Evolutionary conservation across 2,329 filamentous ascomycete species (phyloP).

Genomic region (Colletotrichum sp.): DNA sequence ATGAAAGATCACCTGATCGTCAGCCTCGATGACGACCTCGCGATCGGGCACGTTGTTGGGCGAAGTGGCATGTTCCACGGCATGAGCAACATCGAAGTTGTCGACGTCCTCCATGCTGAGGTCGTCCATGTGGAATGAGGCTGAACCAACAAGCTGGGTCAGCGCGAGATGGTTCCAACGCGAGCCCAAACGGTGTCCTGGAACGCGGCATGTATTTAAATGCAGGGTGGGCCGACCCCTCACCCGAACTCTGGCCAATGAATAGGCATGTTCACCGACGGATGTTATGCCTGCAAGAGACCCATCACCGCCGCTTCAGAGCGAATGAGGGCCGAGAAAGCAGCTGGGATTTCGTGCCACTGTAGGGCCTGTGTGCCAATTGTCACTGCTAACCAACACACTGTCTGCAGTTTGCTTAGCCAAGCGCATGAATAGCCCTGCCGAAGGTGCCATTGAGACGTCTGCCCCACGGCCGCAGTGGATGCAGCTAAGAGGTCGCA

Average conservation of each 20-base stretch:
- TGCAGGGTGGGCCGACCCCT: background rate
- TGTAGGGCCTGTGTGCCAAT: background rate
- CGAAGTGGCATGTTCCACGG: background rate
- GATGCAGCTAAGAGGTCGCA: background rate
- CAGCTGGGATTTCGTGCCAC: background rate
- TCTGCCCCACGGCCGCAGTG: background rate
- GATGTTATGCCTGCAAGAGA: background rate
- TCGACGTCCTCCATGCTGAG: background rate
- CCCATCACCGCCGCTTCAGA: background rate
- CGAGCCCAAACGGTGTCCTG: background rate
- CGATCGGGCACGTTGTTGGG: background rate
- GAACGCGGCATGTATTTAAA: background rate
- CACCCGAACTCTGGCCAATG: background rate
- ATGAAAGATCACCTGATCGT: background rate
- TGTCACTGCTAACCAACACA: background rate
- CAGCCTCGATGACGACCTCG: background rate
- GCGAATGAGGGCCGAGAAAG: background rate
- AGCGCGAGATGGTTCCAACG: background rate
- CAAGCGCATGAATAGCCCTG: background rate
- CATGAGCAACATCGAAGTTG: background rate
- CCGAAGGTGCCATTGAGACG: background rate
- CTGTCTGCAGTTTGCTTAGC: background rate
- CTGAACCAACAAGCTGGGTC: background rate
- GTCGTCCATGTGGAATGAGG: background rate
- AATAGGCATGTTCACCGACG: background rate